Evolutionary conservation across 2,329 filamentous ascomycete genomes (phyloP).

Genomic region (Thelonectria rubi): DNA sequence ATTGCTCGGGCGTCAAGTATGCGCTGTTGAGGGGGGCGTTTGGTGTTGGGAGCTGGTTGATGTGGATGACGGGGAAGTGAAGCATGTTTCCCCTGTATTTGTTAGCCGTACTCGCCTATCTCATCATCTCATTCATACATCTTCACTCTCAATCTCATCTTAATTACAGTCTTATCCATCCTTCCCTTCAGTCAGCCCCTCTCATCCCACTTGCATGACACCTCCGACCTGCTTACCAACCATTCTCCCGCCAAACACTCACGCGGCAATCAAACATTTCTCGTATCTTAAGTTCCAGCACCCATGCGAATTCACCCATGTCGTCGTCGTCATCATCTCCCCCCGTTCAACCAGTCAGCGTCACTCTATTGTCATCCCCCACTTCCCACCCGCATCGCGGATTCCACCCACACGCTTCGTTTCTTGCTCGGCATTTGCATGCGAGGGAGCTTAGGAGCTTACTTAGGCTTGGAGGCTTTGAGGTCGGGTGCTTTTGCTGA

Average conservation of each 20-base stretch:
- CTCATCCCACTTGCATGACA: slow-evolving; percentile 4
- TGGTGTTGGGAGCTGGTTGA: slow-evolving; percentile 16
- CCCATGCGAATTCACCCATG: slow-evolving; percentile 23
- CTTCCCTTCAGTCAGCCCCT: not conserved
- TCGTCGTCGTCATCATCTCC: slow-evolving; percentile 40
- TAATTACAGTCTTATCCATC: not conserved
- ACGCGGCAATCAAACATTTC: not conserved
- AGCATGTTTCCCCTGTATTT: too few species aligned
- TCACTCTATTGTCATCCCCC: slow-evolving; percentile 39
- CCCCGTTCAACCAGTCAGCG: slow-evolving; percentile 31
- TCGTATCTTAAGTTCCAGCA: not conserved
- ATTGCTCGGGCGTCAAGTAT: slow-evolving; percentile 19
- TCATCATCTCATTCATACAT: too few species aligned
- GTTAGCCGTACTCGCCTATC: too few species aligned
- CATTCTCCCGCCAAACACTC: not conserved
- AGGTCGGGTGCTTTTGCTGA: not conserved
- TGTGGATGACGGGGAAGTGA: slow-evolving; percentile 10
- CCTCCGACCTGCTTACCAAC: slow-evolving; percentile 14
- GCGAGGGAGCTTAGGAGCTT: not conserved
- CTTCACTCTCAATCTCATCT: too few species aligned
- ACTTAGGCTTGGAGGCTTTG: not conserved
- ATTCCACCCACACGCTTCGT: slow-evolving; percentile 28
- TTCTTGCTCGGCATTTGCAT: not conserved
- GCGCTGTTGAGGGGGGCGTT: slow-evolving; percentile 1
- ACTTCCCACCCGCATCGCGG: slow-evolving; percentile 34